Evolutionary conservation across 441 rosid genomes (phyloP), one percentile per base, ranked within the genome.

Genomic region (Viola pubescens): DNA sequence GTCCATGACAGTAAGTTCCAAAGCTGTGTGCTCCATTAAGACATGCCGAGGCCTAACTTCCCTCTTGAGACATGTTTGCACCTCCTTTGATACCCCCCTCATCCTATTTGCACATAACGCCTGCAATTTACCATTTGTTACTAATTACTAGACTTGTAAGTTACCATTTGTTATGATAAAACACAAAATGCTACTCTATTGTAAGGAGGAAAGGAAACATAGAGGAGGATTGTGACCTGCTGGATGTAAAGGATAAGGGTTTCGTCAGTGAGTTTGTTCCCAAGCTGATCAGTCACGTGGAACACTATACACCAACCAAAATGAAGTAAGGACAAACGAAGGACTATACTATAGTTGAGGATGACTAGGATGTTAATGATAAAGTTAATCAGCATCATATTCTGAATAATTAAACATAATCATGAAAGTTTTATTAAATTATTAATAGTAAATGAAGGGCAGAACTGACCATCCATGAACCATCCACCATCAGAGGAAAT

Each of bases 201-300:
- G 16, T 26, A 45, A 5, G 10, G 8, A 7, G 44, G 41, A 10
- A 26, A 12, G 10, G 6, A 19, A 46, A 43, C 4, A 50, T 12
- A 43, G 9, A 16, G 47, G 41, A 41, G 37, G 26, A 26, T 42
- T 38, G 41, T 37, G 38, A 91, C 98, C 95, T 86, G 86, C 58
- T 89, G 86, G 43, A 92, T 85, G 70, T 89, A 86, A 56, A 73
- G 84, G 40, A 85, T 73, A 55, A 87, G 92, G 73, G 78, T 79
- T 60, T 83, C 79, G 62, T 92, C 98, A 47, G 82, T 76, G 51
- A 92, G 73, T 76, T 92, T 92, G 74, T 78, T 82, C 48, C 96
- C 94, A 9, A 80, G 83, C 62, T 89, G 92, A 68, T 92, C 96
- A n/a, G 90, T 89, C 83, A 89, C 97, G 80, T 89, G 92, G 81